These are phyloP conservation scores for Colletotrichum gloeosporioides DNA, from an alignment of 2,329 filamentous ascomycete genomes.

Conservation along the genomic window DNA sequence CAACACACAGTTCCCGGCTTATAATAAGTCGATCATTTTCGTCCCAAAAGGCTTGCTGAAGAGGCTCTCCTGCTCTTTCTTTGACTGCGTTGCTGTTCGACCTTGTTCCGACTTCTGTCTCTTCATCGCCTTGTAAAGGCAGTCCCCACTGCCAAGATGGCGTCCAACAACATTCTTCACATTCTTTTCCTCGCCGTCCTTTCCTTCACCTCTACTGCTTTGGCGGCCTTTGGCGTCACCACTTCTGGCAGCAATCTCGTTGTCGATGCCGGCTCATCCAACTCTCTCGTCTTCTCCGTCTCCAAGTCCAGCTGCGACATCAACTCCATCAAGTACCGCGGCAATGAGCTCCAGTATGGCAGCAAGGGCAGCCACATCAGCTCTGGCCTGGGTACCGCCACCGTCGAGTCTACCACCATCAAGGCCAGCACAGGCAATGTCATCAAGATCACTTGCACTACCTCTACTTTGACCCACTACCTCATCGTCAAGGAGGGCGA, in stretches of 20 bases:
- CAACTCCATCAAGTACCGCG: constrained; percentile 65
- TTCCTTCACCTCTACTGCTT: constrained; percentile 30
- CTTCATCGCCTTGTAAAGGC: background rate
- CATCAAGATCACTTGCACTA: constrained; percentile 66
- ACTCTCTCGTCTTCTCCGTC: constrained; percentile 56
- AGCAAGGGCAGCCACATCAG: constrained; percentile 59
- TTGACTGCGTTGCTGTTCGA: background rate
- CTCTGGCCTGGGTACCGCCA: constrained; percentile 64
- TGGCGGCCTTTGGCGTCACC: constrained; percentile 48
- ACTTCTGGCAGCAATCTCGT: constrained; percentile 45
- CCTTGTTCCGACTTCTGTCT: background rate
- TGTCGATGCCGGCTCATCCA: constrained; percentile 52
- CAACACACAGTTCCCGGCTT: background rate
- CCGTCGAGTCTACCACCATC: constrained; percentile 53
- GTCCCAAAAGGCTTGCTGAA: background rate
- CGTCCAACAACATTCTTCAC: constrained; percentile 11
- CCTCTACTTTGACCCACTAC: constrained; percentile 68
- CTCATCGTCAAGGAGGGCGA: constrained; percentile 66
- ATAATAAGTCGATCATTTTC: background rate
- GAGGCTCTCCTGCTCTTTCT: background rate
- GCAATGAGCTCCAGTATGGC: constrained; percentile 62
- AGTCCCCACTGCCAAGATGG: background rate
- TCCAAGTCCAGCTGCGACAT: constrained; percentile 64
- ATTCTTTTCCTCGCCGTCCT: constrained; percentile 28
- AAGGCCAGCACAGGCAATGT: constrained; percentile 42